Base-by-base conservation (phyloP, 2,329 filamentous ascomycete species). In the Aspergillus sp. region DNA sequence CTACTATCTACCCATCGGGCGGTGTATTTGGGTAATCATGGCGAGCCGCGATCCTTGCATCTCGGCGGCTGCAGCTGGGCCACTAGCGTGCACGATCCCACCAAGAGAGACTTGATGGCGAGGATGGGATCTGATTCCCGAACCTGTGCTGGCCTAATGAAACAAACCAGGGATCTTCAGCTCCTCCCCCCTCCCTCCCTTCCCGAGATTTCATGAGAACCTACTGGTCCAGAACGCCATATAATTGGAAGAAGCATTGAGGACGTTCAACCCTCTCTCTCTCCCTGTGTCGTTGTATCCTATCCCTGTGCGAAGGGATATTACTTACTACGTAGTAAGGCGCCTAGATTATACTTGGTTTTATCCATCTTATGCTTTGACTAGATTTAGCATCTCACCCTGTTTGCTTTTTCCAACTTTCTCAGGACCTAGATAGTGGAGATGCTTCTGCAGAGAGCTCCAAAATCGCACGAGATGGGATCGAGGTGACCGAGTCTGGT, bases 1-100 rank as follows among this genome's bases (percentile, higher is more conserved):
- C 25, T 8, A 45, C 17, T 12, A 30, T 12, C 41, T 21, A 45
- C 41, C 41, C 21, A 45, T 23, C 41, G 41, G 41, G 41, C 21
- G 21, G 19, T 45, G 41, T 23, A 23, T 45, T 55, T 23, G 23
- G 32, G 52, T 45, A 55, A 55, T 55, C 13, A 55, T 55, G 38
- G 30, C 38, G 52, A 43, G 39, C 23, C 43, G 52, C 38, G 32
- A 51, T 50, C 45, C 55, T 57, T 57, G 52, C 52, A 55, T 39
- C 52, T 23, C 36, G 19, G 50, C 30, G 36, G 32, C 50, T 25
- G 30, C 50, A 36, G 36, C 32, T 39, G 32, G 30, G 25, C 38
- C 15, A 51, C 38, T 60, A 56, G 58, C 52, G 58, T 53, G 58
- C 58, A 59, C 58, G 58, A 59, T 59, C 58, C 52, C 23, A 55